Evolutionary conservation across 805 yeast genomes (phyloP).

Genomic region (Gaillardinia entomophila): DNA sequence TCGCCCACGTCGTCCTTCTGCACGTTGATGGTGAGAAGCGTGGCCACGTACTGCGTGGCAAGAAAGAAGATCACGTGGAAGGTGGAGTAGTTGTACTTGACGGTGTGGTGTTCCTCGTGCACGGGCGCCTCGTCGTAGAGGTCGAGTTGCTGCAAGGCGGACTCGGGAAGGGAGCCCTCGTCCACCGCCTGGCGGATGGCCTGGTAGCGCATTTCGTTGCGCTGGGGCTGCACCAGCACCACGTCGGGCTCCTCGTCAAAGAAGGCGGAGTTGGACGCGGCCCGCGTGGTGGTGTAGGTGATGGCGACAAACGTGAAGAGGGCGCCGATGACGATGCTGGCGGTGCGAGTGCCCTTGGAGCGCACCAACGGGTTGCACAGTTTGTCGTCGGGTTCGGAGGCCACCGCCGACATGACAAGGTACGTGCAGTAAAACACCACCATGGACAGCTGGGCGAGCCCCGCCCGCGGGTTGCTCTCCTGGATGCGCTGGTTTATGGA

Average conservation of each 20-base stretch:
- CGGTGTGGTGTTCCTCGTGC: constrained; percentile 57
- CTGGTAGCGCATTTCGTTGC: constrained; percentile 75
- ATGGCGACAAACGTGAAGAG: constrained; percentile 90
- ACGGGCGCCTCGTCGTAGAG: constrained; percentile 38
- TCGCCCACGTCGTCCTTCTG: constrained; percentile 78
- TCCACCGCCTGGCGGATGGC: constrained; percentile 94
- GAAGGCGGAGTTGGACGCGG: constrained; percentile 65
- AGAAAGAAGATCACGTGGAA: constrained; percentile 89
- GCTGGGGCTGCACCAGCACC: constrained; percentile 18
- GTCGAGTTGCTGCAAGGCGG: constrained; percentile 77
- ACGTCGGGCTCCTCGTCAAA: constrained; percentile 28
- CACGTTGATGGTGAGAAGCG: constrained; percentile 87
- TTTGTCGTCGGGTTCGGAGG: constrained; percentile 94
- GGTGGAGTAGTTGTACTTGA: constrained; percentile 78
- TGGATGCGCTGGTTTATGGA: constrained; percentile 82
- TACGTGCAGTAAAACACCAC: constrained; percentile 92
- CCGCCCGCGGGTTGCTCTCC: constrained; percentile 91
- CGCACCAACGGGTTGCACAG: constrained; percentile 88
- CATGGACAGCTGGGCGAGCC: constrained; percentile 94
- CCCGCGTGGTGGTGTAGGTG: constrained; percentile 95
- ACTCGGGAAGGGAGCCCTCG: constrained; percentile 89
- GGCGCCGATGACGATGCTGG: constrained; percentile 85
- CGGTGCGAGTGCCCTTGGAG: constrained; percentile 83
- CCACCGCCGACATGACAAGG: constrained; percentile 84
- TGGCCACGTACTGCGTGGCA: constrained; percentile 96